phyloP scores from a whole-genome alignment of 208 protist species.

The Leptomonas seymouri region DNA sequence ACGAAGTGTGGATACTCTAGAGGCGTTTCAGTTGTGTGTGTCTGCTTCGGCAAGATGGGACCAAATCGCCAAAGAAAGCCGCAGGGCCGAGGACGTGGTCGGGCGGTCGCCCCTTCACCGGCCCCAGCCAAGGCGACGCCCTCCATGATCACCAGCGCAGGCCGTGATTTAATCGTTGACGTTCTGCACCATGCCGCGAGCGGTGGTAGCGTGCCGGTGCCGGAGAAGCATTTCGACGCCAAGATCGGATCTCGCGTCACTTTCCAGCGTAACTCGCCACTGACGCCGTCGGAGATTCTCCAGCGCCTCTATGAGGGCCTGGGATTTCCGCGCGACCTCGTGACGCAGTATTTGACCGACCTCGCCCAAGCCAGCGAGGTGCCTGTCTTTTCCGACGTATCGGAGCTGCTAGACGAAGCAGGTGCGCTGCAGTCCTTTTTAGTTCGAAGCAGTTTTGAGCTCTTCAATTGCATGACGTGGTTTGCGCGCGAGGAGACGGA shows the following conservation, averaged over 20 bases:
- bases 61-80: constrained; percentile 80
- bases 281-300: constrained; percentile 74
- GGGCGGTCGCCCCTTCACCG: constrained; percentile 21
- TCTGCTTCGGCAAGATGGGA: constrained; percentile 45
- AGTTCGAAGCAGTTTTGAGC: constrained; percentile 78
- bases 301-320: constrained; percentile 84
- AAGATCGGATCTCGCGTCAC: constrained; percentile 58
- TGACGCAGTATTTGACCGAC: constrained; percentile 80
- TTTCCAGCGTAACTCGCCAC: constrained; percentile 78
- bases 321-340: constrained; percentile 84
- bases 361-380: constrained; percentile 46
- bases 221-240: constrained; percentile 87
- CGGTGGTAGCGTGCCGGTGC: constrained; percentile 76
- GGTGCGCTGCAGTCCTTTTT: constrained; percentile 77
- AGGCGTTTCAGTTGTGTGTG: neutral
- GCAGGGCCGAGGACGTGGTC: constrained; percentile 41
- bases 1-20: too few relatives aligned
- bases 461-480: constrained; percentile 88
- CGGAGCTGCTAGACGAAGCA: constrained; percentile 64
- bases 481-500: constrained; percentile 55
- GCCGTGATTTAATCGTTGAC: constrained; percentile 85
- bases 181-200: constrained; percentile 88
- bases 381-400: constrained; percentile 60
- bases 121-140: constrained; percentile 34
- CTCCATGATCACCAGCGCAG: constrained; percentile 75